Conservation (phyloP, 352 stramenopile genomes). For the Phytophthora nicotianae region DNA sequence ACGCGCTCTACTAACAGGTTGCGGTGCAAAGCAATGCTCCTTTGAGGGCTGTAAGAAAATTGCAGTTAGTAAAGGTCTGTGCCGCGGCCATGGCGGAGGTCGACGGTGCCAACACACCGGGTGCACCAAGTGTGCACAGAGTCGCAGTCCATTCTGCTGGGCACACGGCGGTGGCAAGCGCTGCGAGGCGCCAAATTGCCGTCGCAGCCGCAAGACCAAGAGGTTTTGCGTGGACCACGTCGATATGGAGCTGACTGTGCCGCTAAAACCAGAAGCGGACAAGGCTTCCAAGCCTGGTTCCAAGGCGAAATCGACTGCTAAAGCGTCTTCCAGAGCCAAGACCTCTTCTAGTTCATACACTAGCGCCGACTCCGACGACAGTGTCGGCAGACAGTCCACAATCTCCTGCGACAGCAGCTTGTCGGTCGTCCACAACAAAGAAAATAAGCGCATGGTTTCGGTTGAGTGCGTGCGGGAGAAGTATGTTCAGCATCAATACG, state of each 20-base stretch:
- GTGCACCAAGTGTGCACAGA: conserved; percentile 80
- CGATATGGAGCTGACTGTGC: conserved; percentile 59
- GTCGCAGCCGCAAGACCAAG: conserved; percentile 76
- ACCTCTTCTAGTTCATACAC: conserved; percentile 24
- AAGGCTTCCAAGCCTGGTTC: conserved; percentile 5
- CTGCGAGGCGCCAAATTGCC: conserved; percentile 71
- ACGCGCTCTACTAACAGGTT: conserved; percentile 49
- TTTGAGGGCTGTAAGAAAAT: conserved; percentile 75
- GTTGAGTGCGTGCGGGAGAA: conserved; percentile 12
- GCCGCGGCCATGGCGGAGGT: conserved; percentile 73
- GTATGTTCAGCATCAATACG: conserved; percentile 28
- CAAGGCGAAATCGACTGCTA: conserved; percentile 6
- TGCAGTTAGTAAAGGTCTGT: conserved; percentile 74
- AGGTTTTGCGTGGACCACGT: conserved; percentile 81
- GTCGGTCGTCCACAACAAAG: conserved; percentile 31
- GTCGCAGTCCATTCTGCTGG: conserved; percentile 76
- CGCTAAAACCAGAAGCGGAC: conserved; percentile 22
- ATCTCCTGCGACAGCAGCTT: conserved; percentile 43
- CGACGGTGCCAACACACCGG: conserved; percentile 63
- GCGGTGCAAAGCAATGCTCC: conserved; percentile 70
- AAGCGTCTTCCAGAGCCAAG: conserved; percentile 6
- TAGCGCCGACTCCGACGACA: conserved; percentile 57
- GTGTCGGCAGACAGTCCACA: conserved; percentile 42
- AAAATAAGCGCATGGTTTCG: conserved; percentile 28
- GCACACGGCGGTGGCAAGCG: conserved; percentile 74